Evolutionary conservation across 2,329 filamentous ascomycete species (phyloP), one percentile per base, ranked within the genome.

Genomic region (Cytospora paraplurivora): DNA sequence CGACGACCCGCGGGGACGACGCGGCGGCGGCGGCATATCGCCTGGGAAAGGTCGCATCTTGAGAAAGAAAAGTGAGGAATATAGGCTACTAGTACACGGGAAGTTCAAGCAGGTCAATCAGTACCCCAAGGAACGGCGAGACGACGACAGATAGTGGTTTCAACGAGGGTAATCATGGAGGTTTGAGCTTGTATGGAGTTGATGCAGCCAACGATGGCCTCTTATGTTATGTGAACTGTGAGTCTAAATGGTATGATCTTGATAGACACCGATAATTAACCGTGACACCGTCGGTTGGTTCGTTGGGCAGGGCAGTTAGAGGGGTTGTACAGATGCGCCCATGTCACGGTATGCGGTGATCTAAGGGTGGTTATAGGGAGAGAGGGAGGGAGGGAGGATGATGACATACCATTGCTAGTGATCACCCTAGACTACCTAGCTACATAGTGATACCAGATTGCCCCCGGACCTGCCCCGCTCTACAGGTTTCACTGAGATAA

Each of bases 31-130:
- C 70, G 75, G 74, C 72, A 80, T 77, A 64, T 80, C 78, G 70
- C 79, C 78, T 56, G 76, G 75, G 64, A 81, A 69, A 60, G 79
- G 79, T 72, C 79, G 79, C 79, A 82, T 82, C 53, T 49, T 68
- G 59, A 32, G 21, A 37, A 37, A 27, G 33, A 49, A 34, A 10
- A 34, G 17, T 7, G 41, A 44, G n/a, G 41, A 44, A 6, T 35
- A 19, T 15, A 38, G 60, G 34, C 50, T 62, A 63, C 67, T 67
- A 67, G 59, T 62, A 27, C 27, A 27, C 27, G 27, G 27, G 27
- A 67, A 49, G 54, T 60, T 47, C 34, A 44, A 49, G 7, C 32
- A 38, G 33, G 19, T 33, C 3, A 38, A 34, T 62, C 56, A 59
- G 27, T 35, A 19, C 41, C 50, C 15, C 38, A 35, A 19, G 59